phyloP scores from a whole-genome alignment of 768 basidiomycete species.

The Grammothele lineata region DNA sequence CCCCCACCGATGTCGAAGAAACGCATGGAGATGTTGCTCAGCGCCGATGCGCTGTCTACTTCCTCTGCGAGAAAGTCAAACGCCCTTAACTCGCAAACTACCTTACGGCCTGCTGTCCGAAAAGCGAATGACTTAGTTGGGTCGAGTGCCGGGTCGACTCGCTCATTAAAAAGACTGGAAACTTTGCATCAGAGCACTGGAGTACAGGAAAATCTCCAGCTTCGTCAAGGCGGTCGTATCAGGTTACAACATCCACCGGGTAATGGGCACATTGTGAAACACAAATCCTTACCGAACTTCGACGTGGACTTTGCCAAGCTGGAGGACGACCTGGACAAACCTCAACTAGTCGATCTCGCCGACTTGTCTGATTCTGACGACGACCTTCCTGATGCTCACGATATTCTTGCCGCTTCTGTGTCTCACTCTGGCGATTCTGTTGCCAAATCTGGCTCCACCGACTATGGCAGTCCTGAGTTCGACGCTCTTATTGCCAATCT shows the following conservation, averaged over 20 bases:
- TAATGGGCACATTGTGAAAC: not conserved
- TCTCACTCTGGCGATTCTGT: too few species aligned
- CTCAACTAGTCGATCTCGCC: not conserved
- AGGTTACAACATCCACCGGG: constrained; percentile 33
- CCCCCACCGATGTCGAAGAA: constrained; percentile 41
- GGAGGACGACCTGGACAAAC: not conserved
- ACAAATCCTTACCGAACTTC: constrained; percentile 35
- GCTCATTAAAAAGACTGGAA: constrained; percentile 38
- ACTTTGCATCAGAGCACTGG: constrained; percentile 39
- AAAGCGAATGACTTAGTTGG: too few species aligned
- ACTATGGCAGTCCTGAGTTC: constrained; percentile 40
- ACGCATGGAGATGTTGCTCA: constrained; percentile 17
- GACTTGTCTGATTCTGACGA: constrained; percentile 28
- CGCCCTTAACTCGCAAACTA: too few species aligned
- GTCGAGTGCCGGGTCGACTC: constrained; percentile 19
- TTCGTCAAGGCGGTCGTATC: constrained; percentile 37
- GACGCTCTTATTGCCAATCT: constrained; percentile 41
- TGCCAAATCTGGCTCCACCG: constrained; percentile 21
- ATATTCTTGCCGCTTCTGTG: constrained; percentile 29
- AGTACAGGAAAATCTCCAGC: constrained; percentile 29
- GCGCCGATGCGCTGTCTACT: not conserved
- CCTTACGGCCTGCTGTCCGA: too few species aligned
- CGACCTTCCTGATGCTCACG: constrained; percentile 30
- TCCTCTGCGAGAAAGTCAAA: too few species aligned
- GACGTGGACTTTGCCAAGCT: constrained; percentile 46